Evolutionary conservation across 2,329 filamentous ascomycete genomes (phyloP), one percentile per base, ranked within the genome.

Genomic region (Furcasterigmium sp.): DNA sequence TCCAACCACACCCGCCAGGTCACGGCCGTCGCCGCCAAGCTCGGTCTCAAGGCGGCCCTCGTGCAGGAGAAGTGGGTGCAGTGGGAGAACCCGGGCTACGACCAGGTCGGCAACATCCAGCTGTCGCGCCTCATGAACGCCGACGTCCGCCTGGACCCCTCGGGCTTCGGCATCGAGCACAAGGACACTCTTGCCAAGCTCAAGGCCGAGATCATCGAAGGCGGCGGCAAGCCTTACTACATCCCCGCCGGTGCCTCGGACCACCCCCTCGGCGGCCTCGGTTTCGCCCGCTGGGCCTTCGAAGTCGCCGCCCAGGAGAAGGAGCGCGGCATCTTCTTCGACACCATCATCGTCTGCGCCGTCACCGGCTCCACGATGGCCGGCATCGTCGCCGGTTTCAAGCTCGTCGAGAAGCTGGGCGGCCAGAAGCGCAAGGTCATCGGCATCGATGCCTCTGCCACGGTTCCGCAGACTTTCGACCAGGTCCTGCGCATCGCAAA

Each of bases 301-400:
- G 84, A 87, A 60, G 78, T 88, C 0, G 69, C 69, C 37, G 66
- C 70, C 48, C 83, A 87, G 61, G 84, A 87, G 61, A 63, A 66
- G 48, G 67, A 74, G 49, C 50, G 78, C 20, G 80, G 78, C 1
- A 55, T 85, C 10, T 83, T 83, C 59, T 87, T 85, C 58, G 80
- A 85, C 53, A 81, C 76, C 1, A 56, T 87, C 8, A 63, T 87
- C 42, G 84, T 85, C 8, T 87, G 83, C 57, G 81, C 80, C 15
- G 84, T 87, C 2, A 87, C 84, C 1, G 85, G 84, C 4, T 81
- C 75, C 6, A 87, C 84, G 2, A 73, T 85, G 57, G 84, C 78
- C 1, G 85, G 85, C 8, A 84, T 88, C 71, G 70, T 88, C 8
- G 84, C 83, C 0, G 85, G 85, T 0, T 86, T 87, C 60, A 85